Evolutionary conservation across 2,329 filamentous ascomycete species (phyloP), one percentile per base, ranked within the genome.

Genomic region (Escovopsis weberi): DNA sequence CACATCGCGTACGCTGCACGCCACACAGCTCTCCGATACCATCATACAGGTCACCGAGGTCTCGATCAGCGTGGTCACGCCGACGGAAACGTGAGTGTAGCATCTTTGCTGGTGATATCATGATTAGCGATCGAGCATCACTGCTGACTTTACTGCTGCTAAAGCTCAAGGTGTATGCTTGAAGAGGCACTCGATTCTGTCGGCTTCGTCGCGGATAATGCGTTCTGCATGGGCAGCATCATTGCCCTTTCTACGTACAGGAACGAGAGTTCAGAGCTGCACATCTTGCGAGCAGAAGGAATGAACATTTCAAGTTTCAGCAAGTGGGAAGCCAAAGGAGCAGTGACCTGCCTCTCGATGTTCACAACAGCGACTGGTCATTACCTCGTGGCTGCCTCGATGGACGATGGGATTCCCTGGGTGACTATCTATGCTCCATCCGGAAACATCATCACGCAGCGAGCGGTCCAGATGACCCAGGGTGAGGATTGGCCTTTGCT

Each of bases 21-120:
- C 68, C 11, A 54, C 56, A 3, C 59, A 63, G 30, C 51, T 60
- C 10, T 50, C 57, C 5, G 58, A 59, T 2, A 55, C 53, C 2
- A 60, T 71, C 5, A 55, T 76, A 2, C 77, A 81, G 50, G 61
- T 79, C 4, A 79, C 76, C 1, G 69, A 73, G 42, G 57, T 54
- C 28, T 61, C 52, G 15, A 56, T 72, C 3, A 66, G 65, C 7
- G 50, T 74, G 37, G 48, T 65, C 12, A 57, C 54, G 3, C 47
- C 55, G 4, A 49, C 50, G 5, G 55, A 59, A 45, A 62, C 58
- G 68, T 67, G 59, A 15, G 26, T 37, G 11, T 15, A 18, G 33
- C 23, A 23, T 4, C 6, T 23, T 36, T 15, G 28, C 4, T n/a
- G 34, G 34, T 26, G 18, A n/a, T 4, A n/a, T 18, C 30, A 33